Conservation (phyloP, 2,329 filamentous ascomycete species). For the Xylaria digitata region DNA sequence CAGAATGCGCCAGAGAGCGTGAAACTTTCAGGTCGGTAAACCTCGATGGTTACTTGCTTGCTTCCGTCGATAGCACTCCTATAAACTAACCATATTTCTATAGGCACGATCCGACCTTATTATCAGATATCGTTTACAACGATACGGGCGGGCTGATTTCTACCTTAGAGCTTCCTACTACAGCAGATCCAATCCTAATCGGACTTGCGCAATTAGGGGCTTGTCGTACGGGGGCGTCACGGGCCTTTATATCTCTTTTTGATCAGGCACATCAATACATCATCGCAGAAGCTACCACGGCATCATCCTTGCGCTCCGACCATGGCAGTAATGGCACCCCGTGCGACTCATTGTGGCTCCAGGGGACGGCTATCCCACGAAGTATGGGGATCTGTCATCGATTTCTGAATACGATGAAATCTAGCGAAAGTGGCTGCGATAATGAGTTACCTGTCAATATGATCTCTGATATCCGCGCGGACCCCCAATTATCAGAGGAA, state of each 20-base stretch:
- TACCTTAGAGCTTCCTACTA: slow-evolving; percentile 20
- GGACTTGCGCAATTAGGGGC: slow-evolving; percentile 33
- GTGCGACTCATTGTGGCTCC: slow-evolving; percentile 25
- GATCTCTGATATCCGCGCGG: slow-evolving; percentile 27
- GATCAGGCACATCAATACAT: slow-evolving; percentile 30
- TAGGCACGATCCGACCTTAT: slow-evolving; percentile 34
- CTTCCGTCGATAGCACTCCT: neutral
- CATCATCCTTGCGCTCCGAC: slow-evolving; percentile 19
- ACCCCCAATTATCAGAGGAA: slow-evolving; percentile 14
- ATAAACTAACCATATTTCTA: slow-evolving; percentile 8
- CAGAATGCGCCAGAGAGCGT: slow-evolving; percentile 33
- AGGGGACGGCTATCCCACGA: slow-evolving; percentile 34
- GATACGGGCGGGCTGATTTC: slow-evolving; percentile 21
- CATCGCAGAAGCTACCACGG: slow-evolving; percentile 32
- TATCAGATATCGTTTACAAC: slow-evolving; percentile 25
- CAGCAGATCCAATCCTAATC: slow-evolving; percentile 28
- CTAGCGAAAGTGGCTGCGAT: neutral
- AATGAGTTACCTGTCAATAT: slow-evolving; percentile 26
- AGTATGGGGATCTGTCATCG: slow-evolving; percentile 24
- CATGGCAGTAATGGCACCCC: neutral
- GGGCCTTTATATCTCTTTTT: slow-evolving; percentile 37
- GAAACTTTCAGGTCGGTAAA: slow-evolving; percentile 34
- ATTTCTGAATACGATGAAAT: slow-evolving; percentile 29
- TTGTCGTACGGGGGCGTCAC: slow-evolving; percentile 30
- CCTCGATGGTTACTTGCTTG: neutral